Percentiles rank a stretch among this genome's conserved stretches.
Evolutionary conservation across 768 basidiomycete species (phyloP).

Genomic region (Agrocybe pediades): DNA sequence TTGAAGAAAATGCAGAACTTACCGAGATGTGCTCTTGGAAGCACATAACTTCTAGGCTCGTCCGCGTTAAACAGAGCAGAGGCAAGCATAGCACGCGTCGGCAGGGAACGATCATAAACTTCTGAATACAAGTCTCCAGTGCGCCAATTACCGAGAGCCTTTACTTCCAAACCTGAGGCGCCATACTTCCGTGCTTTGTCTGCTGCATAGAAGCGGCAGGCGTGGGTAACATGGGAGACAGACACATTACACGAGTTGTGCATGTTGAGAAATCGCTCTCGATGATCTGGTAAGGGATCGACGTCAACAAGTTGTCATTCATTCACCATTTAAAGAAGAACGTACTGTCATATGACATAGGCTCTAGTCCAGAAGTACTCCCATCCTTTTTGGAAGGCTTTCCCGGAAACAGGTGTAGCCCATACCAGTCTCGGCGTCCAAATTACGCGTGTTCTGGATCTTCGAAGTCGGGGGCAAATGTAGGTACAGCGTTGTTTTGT

Average conservation of each 20-base stretch:
- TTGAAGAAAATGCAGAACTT: too few relatives aligned
- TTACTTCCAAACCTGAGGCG: constrained; percentile 23
- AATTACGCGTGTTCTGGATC: constrained; percentile 22
- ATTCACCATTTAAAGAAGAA: too few relatives aligned
- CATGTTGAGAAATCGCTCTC: too few relatives aligned
- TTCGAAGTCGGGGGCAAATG: constrained; percentile 30
- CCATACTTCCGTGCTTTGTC: constrained; percentile 29
- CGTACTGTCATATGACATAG: too few relatives aligned
- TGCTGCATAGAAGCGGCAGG: constrained; percentile 26
- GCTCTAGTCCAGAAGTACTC: too few relatives aligned
- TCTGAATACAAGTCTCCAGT: constrained; percentile 23
- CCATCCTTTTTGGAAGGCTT: too few relatives aligned
- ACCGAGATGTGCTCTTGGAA: constrained; percentile 24
- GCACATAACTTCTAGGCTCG: constrained; percentile 25
- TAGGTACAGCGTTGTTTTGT: constrained; percentile 12
- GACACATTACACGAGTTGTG: too few relatives aligned
- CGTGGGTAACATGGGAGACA: constrained; percentile 28
- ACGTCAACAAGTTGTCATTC: too few relatives aligned
- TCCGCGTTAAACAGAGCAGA: constrained; percentile 30
- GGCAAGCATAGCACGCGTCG: constrained; percentile 28
- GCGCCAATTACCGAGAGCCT: constrained; percentile 34
- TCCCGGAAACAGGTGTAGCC: too few relatives aligned
- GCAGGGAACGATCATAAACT: constrained; percentile 31
- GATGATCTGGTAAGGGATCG: too few relatives aligned
- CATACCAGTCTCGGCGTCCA: constrained; percentile 29